A percentile compares a stretch with the other conserved stretches of the same genome.
phyloP scores from a whole-genome alignment of 2,329 filamentous ascomycete species.

The Pezicula neosporulosa region DNA sequence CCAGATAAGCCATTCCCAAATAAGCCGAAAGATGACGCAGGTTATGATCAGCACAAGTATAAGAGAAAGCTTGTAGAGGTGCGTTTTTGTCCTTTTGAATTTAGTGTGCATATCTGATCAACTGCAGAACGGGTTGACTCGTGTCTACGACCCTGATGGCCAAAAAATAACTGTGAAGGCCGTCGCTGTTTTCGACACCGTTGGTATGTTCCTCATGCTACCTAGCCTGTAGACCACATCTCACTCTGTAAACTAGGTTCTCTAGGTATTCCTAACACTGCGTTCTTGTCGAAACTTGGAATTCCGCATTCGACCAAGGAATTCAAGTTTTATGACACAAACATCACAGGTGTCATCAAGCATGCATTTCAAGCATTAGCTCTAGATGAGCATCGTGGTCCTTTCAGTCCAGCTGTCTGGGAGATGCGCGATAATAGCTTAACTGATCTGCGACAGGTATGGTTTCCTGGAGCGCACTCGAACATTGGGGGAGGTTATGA shows the following conservation, averaged over 20 bases:
- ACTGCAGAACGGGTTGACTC: conserved; percentile 29
- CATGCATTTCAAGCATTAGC: conserved; percentile 49
- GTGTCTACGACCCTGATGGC: conserved; percentile 31
- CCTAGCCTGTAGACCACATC: conserved; percentile 31
- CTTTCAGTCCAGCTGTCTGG: conserved; percentile 38
- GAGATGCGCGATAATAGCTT: conserved; percentile 14
- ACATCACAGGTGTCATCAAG: conserved; percentile 36
- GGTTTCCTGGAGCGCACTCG: conserved; percentile 40
- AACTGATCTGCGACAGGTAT: conserved; percentile 27
- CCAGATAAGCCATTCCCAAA: conserved; percentile 24
- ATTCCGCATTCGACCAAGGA: conserved; percentile 31
- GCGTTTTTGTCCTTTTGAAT: neutral
- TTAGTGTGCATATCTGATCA: conserved; percentile 3
- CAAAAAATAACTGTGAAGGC: conserved; percentile 38
- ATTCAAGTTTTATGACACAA: conserved; percentile 40
- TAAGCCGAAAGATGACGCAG: conserved; percentile 17
- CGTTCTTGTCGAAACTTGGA: conserved; percentile 29
- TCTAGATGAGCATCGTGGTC: conserved; percentile 42
- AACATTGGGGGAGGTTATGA: conserved; percentile 42
- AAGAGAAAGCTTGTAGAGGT: conserved; percentile 33
- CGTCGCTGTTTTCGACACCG: conserved; percentile 47
- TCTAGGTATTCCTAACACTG: conserved; percentile 40
- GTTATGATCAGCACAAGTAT: conserved; percentile 24
- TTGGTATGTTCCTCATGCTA: conserved; percentile 37
- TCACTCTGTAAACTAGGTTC: conserved; percentile 34